Evolutionary conservation across 805 yeast species (phyloP).

Genomic region (Lachancea thermotolerans): DNA sequence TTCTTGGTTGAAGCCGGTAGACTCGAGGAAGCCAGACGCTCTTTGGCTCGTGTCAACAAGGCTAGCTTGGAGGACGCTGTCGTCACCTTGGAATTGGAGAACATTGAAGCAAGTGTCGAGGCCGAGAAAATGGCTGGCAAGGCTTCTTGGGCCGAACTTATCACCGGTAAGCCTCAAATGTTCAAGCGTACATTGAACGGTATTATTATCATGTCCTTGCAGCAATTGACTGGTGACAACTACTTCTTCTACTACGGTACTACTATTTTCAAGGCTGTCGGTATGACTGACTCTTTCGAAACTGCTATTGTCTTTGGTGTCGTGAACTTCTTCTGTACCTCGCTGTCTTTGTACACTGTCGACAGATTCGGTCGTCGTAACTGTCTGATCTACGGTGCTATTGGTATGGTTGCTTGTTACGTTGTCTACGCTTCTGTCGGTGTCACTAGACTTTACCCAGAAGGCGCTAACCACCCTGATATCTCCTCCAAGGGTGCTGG

Average conservation of each 20-base stretch:
- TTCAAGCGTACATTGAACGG: conserved; percentile 45
- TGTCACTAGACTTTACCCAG: conserved; percentile 38
- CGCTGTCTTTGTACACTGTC: conserved; percentile 43
- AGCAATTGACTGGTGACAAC: conserved; percentile 62
- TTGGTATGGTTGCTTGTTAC: conserved; percentile 41
- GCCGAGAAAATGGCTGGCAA: conserved; percentile 54
- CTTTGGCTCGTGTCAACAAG: conserved; percentile 55
- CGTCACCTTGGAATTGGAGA: conserved; percentile 49
- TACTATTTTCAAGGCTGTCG: conserved; percentile 54
- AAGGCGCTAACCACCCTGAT: conserved; percentile 33
- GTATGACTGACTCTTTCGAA: conserved; percentile 49
- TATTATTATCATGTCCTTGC: conserved; percentile 51
- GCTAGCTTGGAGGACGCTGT: conserved; percentile 47
- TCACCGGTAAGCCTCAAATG: conserved; percentile 63
- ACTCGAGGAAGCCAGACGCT: conserved; percentile 54
- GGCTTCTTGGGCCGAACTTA: conserved; percentile 58
- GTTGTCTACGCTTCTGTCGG: conserved; percentile 53
- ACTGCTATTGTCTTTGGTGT: conserved; percentile 53
- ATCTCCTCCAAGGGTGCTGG: conserved; percentile 48
- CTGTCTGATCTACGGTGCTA: conserved; percentile 41
- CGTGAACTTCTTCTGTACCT: conserved; percentile 53
- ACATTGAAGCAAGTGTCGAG: conserved; percentile 53
- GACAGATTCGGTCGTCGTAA: conserved; percentile 49
- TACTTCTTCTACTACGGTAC: conserved; percentile 64
- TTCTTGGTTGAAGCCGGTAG: conserved; percentile 48